Evolutionary conservation across 140 eudicot species (phyloP), one percentile per base, ranked within the genome.

Genomic region (Erigeron philadelphicus): DNA sequence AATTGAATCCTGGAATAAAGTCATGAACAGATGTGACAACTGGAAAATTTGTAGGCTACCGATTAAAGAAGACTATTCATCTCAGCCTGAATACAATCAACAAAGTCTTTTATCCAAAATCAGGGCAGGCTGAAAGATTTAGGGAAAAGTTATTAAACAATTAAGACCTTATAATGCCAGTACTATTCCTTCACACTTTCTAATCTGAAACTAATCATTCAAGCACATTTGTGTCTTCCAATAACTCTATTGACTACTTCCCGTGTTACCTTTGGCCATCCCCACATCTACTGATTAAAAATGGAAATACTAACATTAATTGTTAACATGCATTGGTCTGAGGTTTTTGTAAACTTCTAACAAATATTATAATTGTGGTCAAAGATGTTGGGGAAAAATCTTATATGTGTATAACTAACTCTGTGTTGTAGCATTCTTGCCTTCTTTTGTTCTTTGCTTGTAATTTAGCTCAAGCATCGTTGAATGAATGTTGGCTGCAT

Each of bases 401-500:
- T 64, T 58, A 31, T 55, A 52, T 61, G 43, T 19, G 31, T 63
- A 63, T 19, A 73, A 52, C 58, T 35, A 9, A 60, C 43, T 48
- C 55, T 58, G 31, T 48, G 72, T 65, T 52, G 48, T 72, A 77
- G 62, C 63, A 47, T 61, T 55, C 73, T 52, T 80, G 79, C 98
- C 98, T 86, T 74, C 75, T 81, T 68, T 74, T 79, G 80, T 78
- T 82, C 81, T 86, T 84, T 44, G 87, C 96, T 72, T 83, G 91
- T 74, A 79, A 68, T 69, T 86, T 93, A 93, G 63, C 46, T 81
- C 78, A 93, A 70, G 77, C 95, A 86, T 89, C 98, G 75, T 75
- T 89, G 96, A 67, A 93, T 90, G 78, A 86, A 93, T 53, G 77
- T 83, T 1, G 98, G 96, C 98, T 93, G 87, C 88, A 83, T 45